Base-by-base conservation (phyloP, 768 basidiomycete genomes). In the Saitozyma podzolica region DNA sequence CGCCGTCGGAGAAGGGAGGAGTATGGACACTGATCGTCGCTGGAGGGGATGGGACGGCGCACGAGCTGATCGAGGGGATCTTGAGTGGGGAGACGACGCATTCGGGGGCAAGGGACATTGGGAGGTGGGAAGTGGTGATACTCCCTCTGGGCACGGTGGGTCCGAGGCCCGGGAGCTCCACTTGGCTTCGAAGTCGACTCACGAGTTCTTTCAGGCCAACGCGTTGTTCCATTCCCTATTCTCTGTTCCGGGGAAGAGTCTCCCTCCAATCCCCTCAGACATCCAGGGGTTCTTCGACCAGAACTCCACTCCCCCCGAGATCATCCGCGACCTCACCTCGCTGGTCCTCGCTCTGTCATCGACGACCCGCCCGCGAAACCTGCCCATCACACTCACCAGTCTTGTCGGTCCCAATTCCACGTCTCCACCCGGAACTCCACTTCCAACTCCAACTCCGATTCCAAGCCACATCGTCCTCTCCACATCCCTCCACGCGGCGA, bases 31-130 rank as follows among this genome's bases (percentile, higher is more conserved):
- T 78, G 1, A 50, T 77, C 2, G 61, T 81, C 0, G 65, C 73
- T 2, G 92, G 93, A 6, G 94, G 94, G 8, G 94, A 98, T 78
- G 94, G 94, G 16, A 96, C 93, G 0, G 82, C 92, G 45, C 91
- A 95, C 76, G 93, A 98, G 70, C 85, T 95, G 65, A 83, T 93
- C 73, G 89, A 88, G 64, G 83, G 83, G 10, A 74, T 91, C 41
- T 78, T 82, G 13, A 37, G 43, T 3, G 7, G 10, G 47, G 17
- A 2, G 43, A 39, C 10, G 6, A 40, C 16, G 45, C 13, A 11
- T 47, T 11, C 45, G 40, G 53, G 37, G 29, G 62, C 6, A 20
- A 40, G 39, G 3, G 13, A 47, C 45, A 47, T 17, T 16, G 62
- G 59, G 17, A 41, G 51, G n/a, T 76, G 75, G 75, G 56, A 72